Evolutionary conservation across 139 green algal species (phyloP).

Genomic region (Monoraphidium neglectum): DNA sequence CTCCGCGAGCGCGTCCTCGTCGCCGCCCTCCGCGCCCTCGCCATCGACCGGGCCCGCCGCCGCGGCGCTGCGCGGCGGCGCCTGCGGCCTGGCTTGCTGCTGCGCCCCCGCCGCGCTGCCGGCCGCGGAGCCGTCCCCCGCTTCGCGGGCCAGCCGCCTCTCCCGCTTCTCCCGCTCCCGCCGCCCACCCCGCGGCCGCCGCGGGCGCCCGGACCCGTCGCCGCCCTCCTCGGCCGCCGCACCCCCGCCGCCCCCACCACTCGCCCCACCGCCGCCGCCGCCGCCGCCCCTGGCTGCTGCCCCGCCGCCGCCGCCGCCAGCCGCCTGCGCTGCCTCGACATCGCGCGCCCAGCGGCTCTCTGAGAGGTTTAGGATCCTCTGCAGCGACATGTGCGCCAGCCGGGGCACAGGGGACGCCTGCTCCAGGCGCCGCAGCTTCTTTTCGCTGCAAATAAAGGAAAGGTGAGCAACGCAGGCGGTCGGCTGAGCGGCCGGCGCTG

Average conservation of each 20-base stretch:
- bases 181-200: conserved; percentile 11
- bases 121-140: neutral
- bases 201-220: neutral
- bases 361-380: conserved; percentile 12
- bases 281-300: neutral
- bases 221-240: neutral
- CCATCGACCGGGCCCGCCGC: too few species aligned
- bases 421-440: conserved; percentile 34
- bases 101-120: conserved; percentile 13
- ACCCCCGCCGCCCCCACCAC: too few species aligned
- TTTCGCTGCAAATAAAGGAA: too few species aligned
- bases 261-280: neutral
- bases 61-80: neutral
- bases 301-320: neutral
- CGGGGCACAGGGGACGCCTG: neutral
- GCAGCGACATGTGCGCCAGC: conserved; percentile 12
- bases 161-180: conserved; percentile 10
- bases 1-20: too few species aligned
- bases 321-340: conserved; percentile 1
- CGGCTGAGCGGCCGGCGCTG: too few species aligned
- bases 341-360: conserved; percentile 25
- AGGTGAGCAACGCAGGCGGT: too few species aligned
- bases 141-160: neutral
- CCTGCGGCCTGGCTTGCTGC: conserved; percentile 10
- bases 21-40: too few species aligned